Conservation (phyloP, 768 basidiomycete species). For the Myochromella boudieri region DNA sequence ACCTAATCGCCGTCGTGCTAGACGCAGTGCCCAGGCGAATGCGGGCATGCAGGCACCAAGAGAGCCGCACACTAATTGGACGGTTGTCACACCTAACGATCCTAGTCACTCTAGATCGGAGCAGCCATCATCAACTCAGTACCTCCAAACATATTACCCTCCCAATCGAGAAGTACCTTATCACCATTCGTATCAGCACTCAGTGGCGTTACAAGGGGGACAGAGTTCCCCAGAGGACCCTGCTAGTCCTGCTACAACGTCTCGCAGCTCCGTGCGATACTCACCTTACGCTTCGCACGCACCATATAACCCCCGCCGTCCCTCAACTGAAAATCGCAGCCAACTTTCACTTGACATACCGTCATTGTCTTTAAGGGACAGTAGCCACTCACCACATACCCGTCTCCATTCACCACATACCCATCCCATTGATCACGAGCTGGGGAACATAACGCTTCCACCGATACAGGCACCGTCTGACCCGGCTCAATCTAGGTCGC, state of each 20-base stretch:
- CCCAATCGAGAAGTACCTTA: constrained; percentile 12
- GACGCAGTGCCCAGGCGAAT: constrained; percentile 48
- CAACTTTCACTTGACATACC: constrained; percentile 33
- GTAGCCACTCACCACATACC: constrained; percentile 1
- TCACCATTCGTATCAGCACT: constrained; percentile 15
- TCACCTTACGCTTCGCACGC: constrained; percentile 26
- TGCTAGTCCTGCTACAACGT: constrained; percentile 6
- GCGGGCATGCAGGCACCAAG: constrained; percentile 18
- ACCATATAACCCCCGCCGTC: constrained; percentile 25
- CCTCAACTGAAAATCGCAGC: constrained; percentile 17
- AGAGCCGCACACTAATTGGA: constrained; percentile 40
- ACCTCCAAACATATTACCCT: constrained; percentile 15
- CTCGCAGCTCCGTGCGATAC: constrained; percentile 19
- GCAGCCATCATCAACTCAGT: constrained; percentile 7
- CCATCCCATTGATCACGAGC: neutral
- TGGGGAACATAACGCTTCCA: constrained; percentile 38
- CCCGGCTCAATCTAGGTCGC: constrained; percentile 28
- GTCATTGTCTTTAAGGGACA: constrained; percentile 24
- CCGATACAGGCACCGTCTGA: constrained; percentile 36
- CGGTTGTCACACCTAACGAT: constrained; percentile 39
- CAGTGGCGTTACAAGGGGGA: constrained; percentile 5
- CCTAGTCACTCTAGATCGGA: constrained; percentile 8
- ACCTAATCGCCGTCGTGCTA: constrained; percentile 58
- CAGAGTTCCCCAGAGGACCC: constrained; percentile 13
- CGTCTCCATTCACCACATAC: constrained; percentile 1